Evolutionary conservation across 148 eudicot genomes (phyloP).

Genomic region (Silene latifolia): DNA sequence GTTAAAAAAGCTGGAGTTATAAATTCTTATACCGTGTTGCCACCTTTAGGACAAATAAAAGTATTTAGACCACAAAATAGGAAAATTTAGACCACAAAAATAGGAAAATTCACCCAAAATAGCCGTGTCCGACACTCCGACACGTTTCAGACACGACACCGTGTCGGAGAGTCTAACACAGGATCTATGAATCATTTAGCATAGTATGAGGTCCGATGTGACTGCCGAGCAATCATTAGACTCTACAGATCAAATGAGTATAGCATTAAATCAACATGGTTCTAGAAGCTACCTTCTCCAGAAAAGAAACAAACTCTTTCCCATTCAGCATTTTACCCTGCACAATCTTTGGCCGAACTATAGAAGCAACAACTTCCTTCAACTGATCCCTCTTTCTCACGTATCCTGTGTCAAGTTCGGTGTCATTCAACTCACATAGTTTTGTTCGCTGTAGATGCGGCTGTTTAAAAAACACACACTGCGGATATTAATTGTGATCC

Average conservation of each 20-base stretch:
- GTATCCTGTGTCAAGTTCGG: slow-evolving; percentile 73
- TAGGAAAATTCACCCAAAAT: no score
- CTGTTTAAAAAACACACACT: slow-evolving; percentile 35
- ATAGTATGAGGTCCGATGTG: neutral
- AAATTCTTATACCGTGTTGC: no score
- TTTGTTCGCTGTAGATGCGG: slow-evolving; percentile 97
- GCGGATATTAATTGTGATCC: neutral
- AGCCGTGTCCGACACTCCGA: no score
- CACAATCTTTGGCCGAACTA: slow-evolving; percentile 83
- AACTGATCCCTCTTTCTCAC: slow-evolving; percentile 77
- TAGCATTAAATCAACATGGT: slow-evolving; percentile 1
- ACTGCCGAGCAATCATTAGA: neutral
- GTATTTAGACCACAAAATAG: no score
- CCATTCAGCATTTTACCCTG: slow-evolving; percentile 87
- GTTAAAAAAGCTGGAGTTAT: no score
- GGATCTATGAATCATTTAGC: no score
- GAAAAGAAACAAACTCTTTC: slow-evolving; percentile 82
- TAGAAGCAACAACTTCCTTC: slow-evolving; percentile 65
- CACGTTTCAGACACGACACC: no score
- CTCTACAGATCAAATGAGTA: neutral
- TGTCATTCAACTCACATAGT: slow-evolving; percentile 91
- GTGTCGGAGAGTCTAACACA: no score
- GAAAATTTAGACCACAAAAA: no score
- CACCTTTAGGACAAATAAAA: no score
- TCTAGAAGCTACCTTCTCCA: slow-evolving; percentile 63